Evolutionary conservation across 805 yeast species (phyloP).

Genomic region (Jamesozyma rosinii): DNA sequence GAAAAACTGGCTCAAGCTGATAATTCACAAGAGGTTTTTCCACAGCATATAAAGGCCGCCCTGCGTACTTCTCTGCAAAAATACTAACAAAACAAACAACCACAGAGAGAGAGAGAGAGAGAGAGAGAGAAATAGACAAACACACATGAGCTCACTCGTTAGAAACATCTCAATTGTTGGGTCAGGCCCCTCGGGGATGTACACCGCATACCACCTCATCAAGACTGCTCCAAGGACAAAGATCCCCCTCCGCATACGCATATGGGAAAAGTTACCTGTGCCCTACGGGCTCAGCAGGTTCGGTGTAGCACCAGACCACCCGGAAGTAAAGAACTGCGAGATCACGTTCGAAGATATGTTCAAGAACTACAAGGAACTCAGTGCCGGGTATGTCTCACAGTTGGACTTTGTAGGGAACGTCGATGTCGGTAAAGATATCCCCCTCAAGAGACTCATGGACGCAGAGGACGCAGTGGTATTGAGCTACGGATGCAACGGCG

Average conservation of each 20-base stretch:
- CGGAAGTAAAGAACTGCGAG: conserved; percentile 81
- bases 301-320: conserved; percentile 99
- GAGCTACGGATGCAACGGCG: conserved; percentile 74
- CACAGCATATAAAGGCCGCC: conserved; percentile 35
- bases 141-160: neutral
- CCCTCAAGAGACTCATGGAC: conserved; percentile 39
- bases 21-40: conserved; percentile 36
- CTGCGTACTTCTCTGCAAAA: conserved; percentile 13
- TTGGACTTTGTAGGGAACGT: conserved; percentile 61
- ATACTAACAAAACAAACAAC: conserved; percentile 7
- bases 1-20: conserved; percentile 32
- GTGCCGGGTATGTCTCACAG: conserved; percentile 29
- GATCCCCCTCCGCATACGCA: conserved; percentile 44
- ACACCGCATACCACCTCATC: conserved; percentile 68
- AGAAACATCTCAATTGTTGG: conserved; percentile 67
- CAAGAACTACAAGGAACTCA: conserved; percentile 12
- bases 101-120: conserved; percentile 11
- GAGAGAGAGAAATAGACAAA: conserved; percentile 11
- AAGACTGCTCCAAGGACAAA: conserved; percentile 32
- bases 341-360: conserved; percentile 44
- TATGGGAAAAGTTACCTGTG: conserved; percentile 77
- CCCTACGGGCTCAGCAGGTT: conserved; percentile 87
- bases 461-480: conserved; percentile 66
- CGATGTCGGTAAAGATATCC: conserved; percentile 53
- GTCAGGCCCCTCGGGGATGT: conserved; percentile 94